phyloP scores from a whole-genome alignment of 495 filamentous ascomycete genomes.

The Peziza echinospora region DNA sequence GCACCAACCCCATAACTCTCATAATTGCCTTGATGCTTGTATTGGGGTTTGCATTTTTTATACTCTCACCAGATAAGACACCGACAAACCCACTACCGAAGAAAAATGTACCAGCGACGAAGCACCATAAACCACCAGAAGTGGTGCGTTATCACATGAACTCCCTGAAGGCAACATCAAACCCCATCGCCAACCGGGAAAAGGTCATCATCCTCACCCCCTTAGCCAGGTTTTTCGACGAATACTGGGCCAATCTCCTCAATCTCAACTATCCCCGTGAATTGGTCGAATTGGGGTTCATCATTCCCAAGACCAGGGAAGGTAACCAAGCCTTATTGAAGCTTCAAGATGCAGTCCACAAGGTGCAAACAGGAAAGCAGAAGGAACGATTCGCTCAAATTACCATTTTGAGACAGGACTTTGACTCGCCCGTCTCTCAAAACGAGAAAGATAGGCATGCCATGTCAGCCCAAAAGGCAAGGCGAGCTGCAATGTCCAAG shows the following conservation, averaged over 20 bases:
- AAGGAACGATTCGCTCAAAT: constrained; percentile 73
- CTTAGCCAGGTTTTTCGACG: constrained; percentile 75
- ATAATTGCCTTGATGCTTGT: constrained; percentile 46
- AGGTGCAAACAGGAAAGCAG: constrained; percentile 59
- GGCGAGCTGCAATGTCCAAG: constrained; percentile 74
- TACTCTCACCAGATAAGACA: constrained; percentile 24
- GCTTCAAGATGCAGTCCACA: constrained; percentile 62
- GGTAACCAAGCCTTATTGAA: constrained; percentile 62
- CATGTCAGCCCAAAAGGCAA: constrained; percentile 62
- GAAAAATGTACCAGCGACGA: constrained; percentile 52
- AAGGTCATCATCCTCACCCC: constrained; percentile 82
- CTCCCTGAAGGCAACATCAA: constrained; percentile 57
- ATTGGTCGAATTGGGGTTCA: constrained; percentile 86
- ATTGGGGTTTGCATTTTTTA: constrained; percentile 32
- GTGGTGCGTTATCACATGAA: constrained; percentile 89
- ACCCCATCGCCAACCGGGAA: constrained; percentile 57
- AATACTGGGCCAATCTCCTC: constrained; percentile 88
- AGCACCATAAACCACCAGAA: constrained; percentile 41
- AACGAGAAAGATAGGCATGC: constrained; percentile 78
- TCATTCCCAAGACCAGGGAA: constrained; percentile 73
- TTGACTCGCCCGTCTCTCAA: constrained; percentile 63
- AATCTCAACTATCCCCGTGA: constrained; percentile 76
- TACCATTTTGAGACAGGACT: constrained; percentile 87
- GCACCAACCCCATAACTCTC: constrained; percentile 44
- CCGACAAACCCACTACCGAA: constrained; percentile 46